These are phyloP conservation scores for Aspergillus calidoustus DNA, from an alignment of 2,329 filamentous ascomycete genomes.

Conservation along the genomic window DNA sequence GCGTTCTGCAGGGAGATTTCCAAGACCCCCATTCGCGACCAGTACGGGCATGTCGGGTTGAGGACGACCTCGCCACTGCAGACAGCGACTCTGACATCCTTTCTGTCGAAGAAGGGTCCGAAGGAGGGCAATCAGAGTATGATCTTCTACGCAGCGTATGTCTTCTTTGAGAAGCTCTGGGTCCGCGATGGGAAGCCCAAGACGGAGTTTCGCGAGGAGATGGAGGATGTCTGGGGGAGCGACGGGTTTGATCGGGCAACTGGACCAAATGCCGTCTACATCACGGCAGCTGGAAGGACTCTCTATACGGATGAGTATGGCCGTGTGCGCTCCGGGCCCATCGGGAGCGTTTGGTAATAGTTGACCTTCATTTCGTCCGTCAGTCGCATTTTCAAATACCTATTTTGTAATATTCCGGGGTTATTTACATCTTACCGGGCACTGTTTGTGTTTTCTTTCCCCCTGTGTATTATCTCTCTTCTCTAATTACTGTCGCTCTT, in stretches of 20 bases:
- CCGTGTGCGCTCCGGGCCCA: not conserved
- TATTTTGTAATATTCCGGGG: too few relatives aligned
- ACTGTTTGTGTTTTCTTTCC: too few relatives aligned
- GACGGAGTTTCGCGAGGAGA: conserved; percentile 55
- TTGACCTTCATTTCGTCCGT: too few relatives aligned
- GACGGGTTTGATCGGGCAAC: conserved; percentile 18
- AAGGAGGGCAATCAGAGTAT: conserved; percentile 54
- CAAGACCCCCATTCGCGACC: conserved; percentile 44
- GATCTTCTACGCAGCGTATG: conserved; percentile 60
- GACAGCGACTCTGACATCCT: conserved; percentile 50
- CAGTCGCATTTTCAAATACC: too few relatives aligned
- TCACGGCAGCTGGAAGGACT: not conserved
- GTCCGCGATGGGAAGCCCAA: conserved; percentile 58
- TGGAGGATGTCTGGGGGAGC: conserved; percentile 50
- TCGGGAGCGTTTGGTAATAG: too few relatives aligned
- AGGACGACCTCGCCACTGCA: conserved; percentile 33
- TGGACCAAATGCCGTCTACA: not conserved
- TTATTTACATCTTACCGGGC: too few relatives aligned
- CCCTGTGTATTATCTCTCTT: too few relatives aligned
- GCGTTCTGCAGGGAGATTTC: conserved; percentile 56
- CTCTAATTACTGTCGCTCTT: too few relatives aligned
- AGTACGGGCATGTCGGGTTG: conserved; percentile 38
- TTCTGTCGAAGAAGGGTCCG: conserved; percentile 56
- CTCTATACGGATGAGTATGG: conserved; percentile 17
- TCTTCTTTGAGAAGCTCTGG: conserved; percentile 64